Evolutionary conservation across 495 filamentous ascomycete genomes (phyloP).

Genomic region (Lindgomyces ingoldianus): DNA sequence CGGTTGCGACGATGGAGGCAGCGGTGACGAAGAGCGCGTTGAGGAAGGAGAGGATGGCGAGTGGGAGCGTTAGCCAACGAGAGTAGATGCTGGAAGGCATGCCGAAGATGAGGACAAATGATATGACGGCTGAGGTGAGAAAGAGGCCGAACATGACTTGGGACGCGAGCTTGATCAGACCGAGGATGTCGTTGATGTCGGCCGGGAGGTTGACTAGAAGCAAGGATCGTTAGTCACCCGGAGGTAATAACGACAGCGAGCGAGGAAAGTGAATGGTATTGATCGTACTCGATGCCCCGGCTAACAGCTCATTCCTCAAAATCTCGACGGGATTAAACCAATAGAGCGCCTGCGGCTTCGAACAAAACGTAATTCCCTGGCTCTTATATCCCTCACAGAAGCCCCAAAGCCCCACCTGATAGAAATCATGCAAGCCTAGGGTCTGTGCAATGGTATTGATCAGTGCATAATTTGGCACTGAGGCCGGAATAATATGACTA

Average conservation of each 20-base stretch:
- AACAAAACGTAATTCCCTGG: conserved; percentile 73
- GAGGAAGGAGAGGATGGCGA: conserved; percentile 62
- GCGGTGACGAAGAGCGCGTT: conserved; percentile 66
- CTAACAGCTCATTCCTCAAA: conserved; percentile 70
- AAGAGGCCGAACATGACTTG: conserved; percentile 92
- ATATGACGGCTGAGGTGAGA: conserved; percentile 65
- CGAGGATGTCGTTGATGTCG: conserved; percentile 68
- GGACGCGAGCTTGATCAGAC: conserved; percentile 73
- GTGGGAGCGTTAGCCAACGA: conserved; percentile 56
- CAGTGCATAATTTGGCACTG: conserved; percentile 70
- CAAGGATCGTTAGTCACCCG: conserved; percentile 29
- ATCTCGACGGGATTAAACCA: conserved; percentile 90
- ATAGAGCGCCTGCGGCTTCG: conserved; percentile 66
- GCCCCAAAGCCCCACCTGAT: conserved; percentile 86
- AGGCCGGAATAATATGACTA: conserved; percentile 76
- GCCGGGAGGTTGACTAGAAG: conserved; percentile 70
- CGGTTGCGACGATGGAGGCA: conserved; percentile 72
- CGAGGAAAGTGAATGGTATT: too few species aligned
- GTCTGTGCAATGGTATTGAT: conserved; percentile 89
- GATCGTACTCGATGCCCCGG: conserved; percentile 77
- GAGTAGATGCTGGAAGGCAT: conserved; percentile 57
- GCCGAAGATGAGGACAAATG: conserved; percentile 67
- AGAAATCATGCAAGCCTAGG: conserved; percentile 90
- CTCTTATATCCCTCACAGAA: conserved; percentile 83
- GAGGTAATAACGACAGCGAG: neutral